Percentiles rank a stretch among this genome's conserved stretches.
Conservation (phyloP, 2,329 filamentous ascomycete species). For the Cladophialophora yegresii region DNA sequence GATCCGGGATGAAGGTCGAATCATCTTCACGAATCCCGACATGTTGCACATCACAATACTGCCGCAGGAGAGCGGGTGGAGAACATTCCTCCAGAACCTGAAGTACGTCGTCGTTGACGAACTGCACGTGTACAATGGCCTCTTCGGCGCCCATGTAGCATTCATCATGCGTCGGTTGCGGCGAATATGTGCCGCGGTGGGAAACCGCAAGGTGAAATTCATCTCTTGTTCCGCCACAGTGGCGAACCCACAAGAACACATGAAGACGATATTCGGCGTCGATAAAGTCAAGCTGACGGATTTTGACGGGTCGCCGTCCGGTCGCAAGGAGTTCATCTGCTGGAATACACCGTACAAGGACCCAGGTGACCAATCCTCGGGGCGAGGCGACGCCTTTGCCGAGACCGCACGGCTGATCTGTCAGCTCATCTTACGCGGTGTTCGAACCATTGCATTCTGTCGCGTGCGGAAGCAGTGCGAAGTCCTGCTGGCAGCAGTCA, state of each 20-base stretch:
- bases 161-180: conserved; percentile 90
- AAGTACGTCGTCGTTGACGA: conserved; percentile 91
- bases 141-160: conserved; percentile 91
- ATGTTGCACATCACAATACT: conserved; percentile 96
- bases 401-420: conserved; percentile 92
- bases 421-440: conserved; percentile 81
- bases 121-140: conserved; percentile 91
- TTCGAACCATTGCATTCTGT: conserved; percentile 91
- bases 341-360: conserved; percentile 98
- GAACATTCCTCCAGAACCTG: conserved; percentile 82
- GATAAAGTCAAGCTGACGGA: conserved; percentile 79
- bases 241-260: conserved; percentile 86
- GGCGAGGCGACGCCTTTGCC: conserved; percentile 75
- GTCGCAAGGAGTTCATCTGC: conserved; percentile 90
- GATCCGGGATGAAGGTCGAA: conserved; percentile 83
- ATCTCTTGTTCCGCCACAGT: conserved; percentile 97
- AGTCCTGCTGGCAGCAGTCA: conserved; percentile 75
- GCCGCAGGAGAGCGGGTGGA: conserved; percentile 87
- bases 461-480: conserved; percentile 87
- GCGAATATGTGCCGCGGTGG: conserved; percentile 84
- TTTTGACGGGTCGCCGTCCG: conserved; percentile 88
- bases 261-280: conserved; percentile 90
- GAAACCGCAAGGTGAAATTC: conserved; percentile 82
- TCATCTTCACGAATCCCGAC: conserved; percentile 97
- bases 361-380: conserved; percentile 80